Evolutionary conservation across 1,284 basidiomycete species (phyloP), one percentile per base, ranked within the genome.

Genomic region (Malassezia nana): DNA sequence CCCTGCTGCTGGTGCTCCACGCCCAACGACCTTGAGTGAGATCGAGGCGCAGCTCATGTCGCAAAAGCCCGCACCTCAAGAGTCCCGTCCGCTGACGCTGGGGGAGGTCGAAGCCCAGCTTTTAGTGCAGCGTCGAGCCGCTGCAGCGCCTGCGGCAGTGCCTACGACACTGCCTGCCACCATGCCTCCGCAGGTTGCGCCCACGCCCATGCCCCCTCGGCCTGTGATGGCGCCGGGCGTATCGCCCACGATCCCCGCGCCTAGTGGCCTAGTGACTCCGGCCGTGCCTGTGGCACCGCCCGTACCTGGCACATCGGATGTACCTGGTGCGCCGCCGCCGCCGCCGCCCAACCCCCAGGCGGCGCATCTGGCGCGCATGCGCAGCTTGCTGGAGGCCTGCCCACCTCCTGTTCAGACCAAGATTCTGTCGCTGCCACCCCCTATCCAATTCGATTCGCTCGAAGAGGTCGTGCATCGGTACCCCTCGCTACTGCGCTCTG

Each of bases 41-140:
- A 38, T 38, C 12, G 35, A 38, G 10, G 35, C 35, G 20, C 35
- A 38, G 18, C 35, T 38, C 18, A 4, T 38, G 35, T 38, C 59
- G 25, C 60, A 44, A 3, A 30, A 28, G 40, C 29, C 31, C 6
- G 38, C 40, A n/a, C 35, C 24, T 4, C 18, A 26, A 28, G 25
- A 63, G 46, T 53, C 60, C 30, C 66, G 82, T 31, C 80, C 82
- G 28, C 82, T 85, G 52, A 92, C 89, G 0, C 75, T 96, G 24
- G 87, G 90, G 62, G 89, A 96, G 74, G 87, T 96, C 58, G 92
- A 98, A 74, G 85, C 86, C 3, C 88, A 96, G 75, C 87, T 69
- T 33, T 63, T 58, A 24, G 59, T 57, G 29, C 52, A 52, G 26
- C 58, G 61, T 39, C 49, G 31, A n/a, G n/a, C n/a, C n/a, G n/a